Base-by-base conservation (phyloP, 2,329 filamentous ascomycete species). In the Fusarium nanum region DNA sequence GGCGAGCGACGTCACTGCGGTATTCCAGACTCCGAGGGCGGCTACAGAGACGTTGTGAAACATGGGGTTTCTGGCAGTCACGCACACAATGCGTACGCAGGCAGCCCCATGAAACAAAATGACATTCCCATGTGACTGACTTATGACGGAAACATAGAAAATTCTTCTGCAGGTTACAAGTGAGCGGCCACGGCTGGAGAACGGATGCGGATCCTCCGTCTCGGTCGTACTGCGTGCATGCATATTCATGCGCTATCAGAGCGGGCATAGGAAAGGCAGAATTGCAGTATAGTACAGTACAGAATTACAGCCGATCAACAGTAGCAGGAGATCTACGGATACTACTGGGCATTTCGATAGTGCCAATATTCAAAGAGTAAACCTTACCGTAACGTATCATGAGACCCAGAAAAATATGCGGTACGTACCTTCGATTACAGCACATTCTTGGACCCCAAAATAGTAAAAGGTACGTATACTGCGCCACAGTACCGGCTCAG, bases 51-150 rank as follows among this genome's bases (percentile, higher is more conserved):
- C 50, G 46, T 60, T 58, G 50, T 75, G 73, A 74, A 75, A 74
- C 73, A 52, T 63, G 70, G 72, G 67, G 68, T 64, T 62, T 62
- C 41, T 66, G 25, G 27, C 30, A 71, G 70, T 59, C 72, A 73
- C 65, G 68, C 56, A 52, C n/a, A 34, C 25, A 56, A 53, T 53
- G 47, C 37, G 34, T 47, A 40, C 30, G 25, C 20, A 45, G 54
- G 41, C 34, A 32, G 45, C 40, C 46, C 32, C 52, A 47, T 64
- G 62, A 57, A 64, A 64, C 47, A 55, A 47, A 56, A 64, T 57
- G 65, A 60, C 57, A 44, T 23, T 59, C 54, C 57, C 69, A 74
- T 74, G 72, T 74, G 67, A 73, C 67, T 69, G 62, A 73, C 71
- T 58, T 64, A 64, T 59, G 58, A 69, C 44, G 64, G 54, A 55